phyloP scores from a whole-genome alignment of 176 grass and related monocot species.

The Avena insularis region DNA sequence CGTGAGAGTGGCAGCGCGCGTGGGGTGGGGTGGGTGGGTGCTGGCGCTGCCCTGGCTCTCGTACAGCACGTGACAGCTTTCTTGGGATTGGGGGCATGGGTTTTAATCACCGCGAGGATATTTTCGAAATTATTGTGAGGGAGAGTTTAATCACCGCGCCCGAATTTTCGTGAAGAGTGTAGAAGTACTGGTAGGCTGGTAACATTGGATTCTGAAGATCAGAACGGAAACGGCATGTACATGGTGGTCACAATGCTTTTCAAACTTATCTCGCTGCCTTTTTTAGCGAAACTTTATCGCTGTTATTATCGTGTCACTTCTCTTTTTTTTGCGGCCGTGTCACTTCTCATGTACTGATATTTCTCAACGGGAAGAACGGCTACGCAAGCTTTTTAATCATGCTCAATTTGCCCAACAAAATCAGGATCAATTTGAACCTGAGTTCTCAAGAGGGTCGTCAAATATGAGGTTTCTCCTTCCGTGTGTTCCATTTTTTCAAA shows the following conservation, averaged over 20 bases:
- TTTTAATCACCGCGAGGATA: not conserved
- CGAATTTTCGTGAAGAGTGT: not conserved
- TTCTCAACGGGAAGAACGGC: not conserved
- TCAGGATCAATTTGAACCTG: not conserved
- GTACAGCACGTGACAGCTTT: not conserved
- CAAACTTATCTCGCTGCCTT: too few relatives aligned
- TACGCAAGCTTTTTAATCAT: not conserved
- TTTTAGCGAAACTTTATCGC: not conserved
- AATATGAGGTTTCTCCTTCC: not conserved
- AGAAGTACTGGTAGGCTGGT: not conserved
- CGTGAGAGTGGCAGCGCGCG: not conserved
- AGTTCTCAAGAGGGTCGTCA: not conserved
- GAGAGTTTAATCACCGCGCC: not conserved
- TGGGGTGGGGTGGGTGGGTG: not conserved
- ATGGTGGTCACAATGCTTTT: too few relatives aligned
- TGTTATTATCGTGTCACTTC: not conserved
- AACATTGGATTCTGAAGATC: not conserved
- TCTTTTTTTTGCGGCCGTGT: too few relatives aligned
- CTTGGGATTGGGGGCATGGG: not conserved
- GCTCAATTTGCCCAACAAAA: not conserved
- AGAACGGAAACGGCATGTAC: not conserved
- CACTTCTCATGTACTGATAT: not conserved
- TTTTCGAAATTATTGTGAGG: not conserved
- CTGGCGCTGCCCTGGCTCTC: not conserved
- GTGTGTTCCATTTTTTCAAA: too few relatives aligned